Conservation (phyloP, 2,329 filamentous ascomycete species). For the Huntiella decipiens region DNA sequence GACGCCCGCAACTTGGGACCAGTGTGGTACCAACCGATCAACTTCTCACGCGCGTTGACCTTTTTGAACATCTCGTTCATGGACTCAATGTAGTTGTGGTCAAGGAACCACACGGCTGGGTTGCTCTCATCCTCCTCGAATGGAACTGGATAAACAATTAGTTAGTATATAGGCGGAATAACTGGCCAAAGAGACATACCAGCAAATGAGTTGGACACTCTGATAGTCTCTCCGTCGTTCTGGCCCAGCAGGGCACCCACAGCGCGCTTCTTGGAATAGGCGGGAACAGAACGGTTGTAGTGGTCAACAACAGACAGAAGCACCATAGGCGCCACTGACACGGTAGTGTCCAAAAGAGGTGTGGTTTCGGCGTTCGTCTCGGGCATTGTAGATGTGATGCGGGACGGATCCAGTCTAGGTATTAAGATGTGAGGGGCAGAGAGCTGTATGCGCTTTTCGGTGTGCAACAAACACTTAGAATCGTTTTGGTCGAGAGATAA, state of each 20-base stretch:
- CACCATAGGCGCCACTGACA: conserved; percentile 92
- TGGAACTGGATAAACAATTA: conserved; percentile 42
- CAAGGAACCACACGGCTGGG: conserved; percentile 94
- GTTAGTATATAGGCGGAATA: conserved; percentile 9
- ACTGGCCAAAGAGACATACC: conserved; percentile 30
- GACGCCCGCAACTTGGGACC: conserved; percentile 92
- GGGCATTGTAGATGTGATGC: conserved; percentile 44
- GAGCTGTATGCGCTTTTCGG: too few species aligned
- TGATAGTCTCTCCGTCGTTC: conserved; percentile 88
- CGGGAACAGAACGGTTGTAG: conserved; percentile 80
- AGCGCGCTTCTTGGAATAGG: conserved; percentile 69
- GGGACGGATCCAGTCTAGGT: too few species aligned
- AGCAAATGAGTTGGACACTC: conserved; percentile 97
- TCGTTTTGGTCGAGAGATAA: too few species aligned
- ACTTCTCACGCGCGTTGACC: conserved; percentile 94
- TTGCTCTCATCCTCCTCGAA: conserved; percentile 99
- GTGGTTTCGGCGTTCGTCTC: conserved; percentile 92
- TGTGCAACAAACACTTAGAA: too few species aligned
- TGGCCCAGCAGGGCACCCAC: conserved; percentile 89
- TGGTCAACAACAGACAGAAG: conserved; percentile 96
- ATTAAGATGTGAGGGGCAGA: too few species aligned
- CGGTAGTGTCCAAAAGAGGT: conserved; percentile 81
- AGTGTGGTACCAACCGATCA: conserved; percentile 99
- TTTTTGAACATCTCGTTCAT: conserved; percentile 99
- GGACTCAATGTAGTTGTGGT: conserved; percentile 97